phyloP scores from a whole-genome alignment of 225 moss, liverwort and hornwort species.

The Anthoceros angustus region DNA sequence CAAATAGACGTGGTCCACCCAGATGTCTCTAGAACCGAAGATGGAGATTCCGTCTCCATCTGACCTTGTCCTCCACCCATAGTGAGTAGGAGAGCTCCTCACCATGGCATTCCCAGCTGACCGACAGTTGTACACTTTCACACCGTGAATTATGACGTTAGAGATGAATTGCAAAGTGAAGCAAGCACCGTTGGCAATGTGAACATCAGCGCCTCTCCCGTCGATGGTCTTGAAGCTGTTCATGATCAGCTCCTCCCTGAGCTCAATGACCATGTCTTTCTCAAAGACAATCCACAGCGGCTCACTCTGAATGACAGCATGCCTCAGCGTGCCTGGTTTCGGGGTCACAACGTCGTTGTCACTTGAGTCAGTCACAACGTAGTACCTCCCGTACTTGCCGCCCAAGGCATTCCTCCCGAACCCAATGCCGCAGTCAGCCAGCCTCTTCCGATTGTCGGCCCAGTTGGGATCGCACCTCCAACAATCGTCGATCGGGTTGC shows the following conservation, averaged over 20 bases:
- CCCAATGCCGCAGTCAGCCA: conserved; percentile 31
- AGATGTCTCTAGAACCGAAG: conserved; percentile 26
- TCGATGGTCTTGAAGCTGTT: conserved; percentile 44
- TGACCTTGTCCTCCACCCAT: conserved; percentile 25
- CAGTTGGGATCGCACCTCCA: conserved; percentile 39
- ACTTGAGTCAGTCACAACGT: conserved; percentile 30
- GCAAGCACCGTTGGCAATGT: conserved; percentile 34
- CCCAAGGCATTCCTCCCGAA: conserved; percentile 37
- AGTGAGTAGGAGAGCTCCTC: conserved; percentile 21
- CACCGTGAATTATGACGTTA: conserved; percentile 32
- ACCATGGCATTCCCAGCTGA: conserved; percentile 34
- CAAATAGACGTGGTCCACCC: conserved; percentile 39
- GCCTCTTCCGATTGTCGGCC: conserved; percentile 22
- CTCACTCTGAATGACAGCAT: conserved; percentile 27
- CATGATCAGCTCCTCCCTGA: conserved; percentile 42
- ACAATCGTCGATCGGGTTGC: conserved; percentile 41
- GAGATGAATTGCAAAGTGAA: conserved; percentile 25
- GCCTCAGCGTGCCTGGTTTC: conserved; percentile 27
- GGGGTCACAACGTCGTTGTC: conserved; percentile 35
- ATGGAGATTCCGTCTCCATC: conserved; percentile 35
- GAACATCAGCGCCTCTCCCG: conserved; percentile 31
- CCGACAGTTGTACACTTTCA: conserved; percentile 40
- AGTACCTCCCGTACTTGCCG: conserved; percentile 32
- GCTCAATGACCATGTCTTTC: conserved; percentile 37
- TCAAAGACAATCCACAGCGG: conserved; percentile 47